Evolutionary conservation across 306 rosid genomes (phyloP), one percentile per base, ranked within the genome.

Genomic region (Lathyrus oleraceus): DNA sequence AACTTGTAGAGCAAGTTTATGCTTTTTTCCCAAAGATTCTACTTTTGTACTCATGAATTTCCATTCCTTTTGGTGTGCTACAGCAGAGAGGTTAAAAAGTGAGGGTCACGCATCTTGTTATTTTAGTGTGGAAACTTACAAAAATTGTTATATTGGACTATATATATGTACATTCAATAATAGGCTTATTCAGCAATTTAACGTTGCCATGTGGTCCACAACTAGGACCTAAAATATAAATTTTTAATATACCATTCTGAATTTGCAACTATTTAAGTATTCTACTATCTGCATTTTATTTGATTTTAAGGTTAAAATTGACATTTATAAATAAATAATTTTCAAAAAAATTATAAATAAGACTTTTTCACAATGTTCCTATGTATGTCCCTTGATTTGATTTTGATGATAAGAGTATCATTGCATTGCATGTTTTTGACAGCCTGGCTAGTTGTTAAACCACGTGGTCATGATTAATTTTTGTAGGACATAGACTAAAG

Each of bases 71-170:
- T 30, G 20, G n/a, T 8, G 35, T 19, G 56, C 21, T 47, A 17
- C 61, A 60, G 9, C 25, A 14, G 39, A 35, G 17, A 72, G 17
- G 69, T 72, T 47, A 58, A 61, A 59, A 61, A 19, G 76, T 61
- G 23, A 14, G 40, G 65, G 67, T 60, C 38, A 17, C 6, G 14
- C 76, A 71, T 59, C 48, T 44, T 60, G 14, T 71, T 32, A 36
- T 63, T 63, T 64, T 52, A 40, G 32, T 4, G 11, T 45, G 3
- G 21, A 57, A 42, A 51, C 1, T 51, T 11, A 45, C 19, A 0
- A 12, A 21, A 45, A 42, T 39, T 10, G 17, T 57, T 70, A 23
- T 5, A 21, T 14, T 25, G 57, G 28, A 8, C 42, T 27, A 15
- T 36, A 25, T 27, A 15, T 36, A 25, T 36, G 36, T 23, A 47